phyloP scores from a whole-genome alignment of 352 stramenopile genomes.

The Phytophthora lateralis region DNA sequence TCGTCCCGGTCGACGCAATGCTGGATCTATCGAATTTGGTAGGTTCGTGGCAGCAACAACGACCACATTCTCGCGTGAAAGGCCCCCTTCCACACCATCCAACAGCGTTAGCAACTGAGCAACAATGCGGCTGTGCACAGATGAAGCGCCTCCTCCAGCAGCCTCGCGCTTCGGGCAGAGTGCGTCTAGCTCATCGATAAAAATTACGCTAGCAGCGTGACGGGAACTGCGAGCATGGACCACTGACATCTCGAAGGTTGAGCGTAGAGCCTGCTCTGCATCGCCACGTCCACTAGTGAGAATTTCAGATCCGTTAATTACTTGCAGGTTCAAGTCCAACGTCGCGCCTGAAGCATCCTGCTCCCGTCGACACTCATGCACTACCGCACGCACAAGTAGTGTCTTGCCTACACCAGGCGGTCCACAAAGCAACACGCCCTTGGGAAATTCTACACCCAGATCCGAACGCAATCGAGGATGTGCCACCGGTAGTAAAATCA shows the following conservation, averaged over 20 bases:
- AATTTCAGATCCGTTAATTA: conserved; percentile 86
- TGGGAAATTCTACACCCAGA: conserved; percentile 70
- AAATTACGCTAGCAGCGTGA: conserved; percentile 77
- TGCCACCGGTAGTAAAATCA: conserved; percentile 69
- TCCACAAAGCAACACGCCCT: conserved; percentile 73
- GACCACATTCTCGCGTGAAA: conserved; percentile 84
- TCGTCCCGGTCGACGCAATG: conserved; percentile 73
- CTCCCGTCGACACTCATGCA: conserved; percentile 58
- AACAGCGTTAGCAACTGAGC: conserved; percentile 96
- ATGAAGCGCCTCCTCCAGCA: conserved; percentile 34
- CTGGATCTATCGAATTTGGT: conserved; percentile 91
- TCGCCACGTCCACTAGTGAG: conserved; percentile 76
- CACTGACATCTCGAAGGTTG: conserved; percentile 56
- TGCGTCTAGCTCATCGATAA: conserved; percentile 97
- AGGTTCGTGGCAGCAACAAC: conserved; percentile 95
- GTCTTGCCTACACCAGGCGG: conserved; percentile 86
- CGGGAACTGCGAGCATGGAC: conserved; percentile 33
- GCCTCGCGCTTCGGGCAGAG: conserved; percentile 93
- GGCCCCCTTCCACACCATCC: conserved; percentile 85
- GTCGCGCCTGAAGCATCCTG: conserved; percentile 26
- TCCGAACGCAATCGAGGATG: conserved; percentile 37
- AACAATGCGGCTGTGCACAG: conserved; percentile 84
- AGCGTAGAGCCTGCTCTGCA: conserved; percentile 64
- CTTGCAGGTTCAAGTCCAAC: conserved; percentile 55
- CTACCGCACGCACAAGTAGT: conserved; percentile 71